Base-by-base conservation (phyloP, 192 early-diverging fungal species). In the Chytriomyces hyalinus region DNA sequence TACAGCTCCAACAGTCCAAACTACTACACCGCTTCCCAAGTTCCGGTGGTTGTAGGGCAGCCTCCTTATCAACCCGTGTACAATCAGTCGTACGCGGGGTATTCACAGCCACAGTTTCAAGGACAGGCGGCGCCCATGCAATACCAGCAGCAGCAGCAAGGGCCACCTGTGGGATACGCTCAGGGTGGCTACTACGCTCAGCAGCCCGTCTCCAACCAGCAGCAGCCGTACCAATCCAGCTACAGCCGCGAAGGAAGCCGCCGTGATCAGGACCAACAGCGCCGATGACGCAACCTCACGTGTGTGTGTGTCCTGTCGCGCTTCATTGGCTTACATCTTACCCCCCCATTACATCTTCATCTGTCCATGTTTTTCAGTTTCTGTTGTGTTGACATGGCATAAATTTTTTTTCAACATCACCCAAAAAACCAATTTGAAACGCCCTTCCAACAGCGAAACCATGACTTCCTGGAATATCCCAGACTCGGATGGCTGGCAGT, bases 101-200 rank as follows among this genome's bases (percentile, higher is more conserved):
- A 64, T 64, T 3, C 62, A 3, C 62, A 17, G 28, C 62, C 2
- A 28, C 62, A 64, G 28, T 10, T 26, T 11, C 26, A 64, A 13
- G 62, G 36, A 36, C 53, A 57, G 53, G 15, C 13, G 53, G 20
- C 24, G 11, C 46, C 28, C 44, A 15, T 17, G 44, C 66, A 9
- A 46, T 28, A 67, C 8, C 66, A 36, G 47, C 66, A 67, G 47
- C 66, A 13, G 47, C 66, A 67, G 26, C 66, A 43, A 13, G 13
- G 13, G 66, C 0, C 53, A 5, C 53, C 13, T 57, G 20, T 57
- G 15, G 15, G 15, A n/a, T 13, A n/a, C 53, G 20, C 20, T 2
- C 36, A 36, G 36, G 36, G 36, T 2, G 36, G 36, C 1, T 36
- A 36, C 36, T 57, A 57, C 53, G 53, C 53, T 57, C 53, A 13